Evolutionary conservation across 2,329 filamentous ascomycete genomes (phyloP).

Genomic region (Penicillium sp.): DNA sequence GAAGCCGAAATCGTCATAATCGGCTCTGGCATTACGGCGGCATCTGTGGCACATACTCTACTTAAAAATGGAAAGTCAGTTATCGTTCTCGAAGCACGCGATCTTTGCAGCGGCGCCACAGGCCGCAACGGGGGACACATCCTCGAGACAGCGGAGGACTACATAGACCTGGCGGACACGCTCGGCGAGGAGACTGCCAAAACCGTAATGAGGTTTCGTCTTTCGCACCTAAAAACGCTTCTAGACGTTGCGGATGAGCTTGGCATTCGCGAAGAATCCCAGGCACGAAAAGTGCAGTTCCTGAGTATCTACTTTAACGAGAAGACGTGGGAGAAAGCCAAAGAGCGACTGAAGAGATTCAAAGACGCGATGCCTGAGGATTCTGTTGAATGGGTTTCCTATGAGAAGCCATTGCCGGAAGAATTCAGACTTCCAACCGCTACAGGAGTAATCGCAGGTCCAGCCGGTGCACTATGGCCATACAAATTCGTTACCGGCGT

Average conservation of each 20-base stretch:
- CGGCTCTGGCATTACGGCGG: constrained; percentile 28
- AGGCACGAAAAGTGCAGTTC: constrained; percentile 24
- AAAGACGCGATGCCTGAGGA: constrained; percentile 26
- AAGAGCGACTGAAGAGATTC: constrained; percentile 20
- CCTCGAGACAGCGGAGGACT: constrained; percentile 9
- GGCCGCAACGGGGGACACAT: constrained; percentile 28
- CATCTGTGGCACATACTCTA: constrained; percentile 23
- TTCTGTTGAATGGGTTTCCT: constrained; percentile 22
- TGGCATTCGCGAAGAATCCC: constrained; percentile 14
- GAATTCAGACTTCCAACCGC: constrained; percentile 22
- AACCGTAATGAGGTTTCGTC: not conserved
- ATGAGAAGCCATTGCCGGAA: constrained; percentile 19
- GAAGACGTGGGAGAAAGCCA: constrained; percentile 19
- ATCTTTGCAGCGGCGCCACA: constrained; percentile 29
- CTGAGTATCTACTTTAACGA: constrained; percentile 26
- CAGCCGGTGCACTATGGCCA: constrained; percentile 30
- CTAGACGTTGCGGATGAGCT: constrained; percentile 8
- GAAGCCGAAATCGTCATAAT: constrained; percentile 24
- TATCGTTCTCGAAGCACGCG: constrained; percentile 29
- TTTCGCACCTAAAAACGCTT: not conserved
- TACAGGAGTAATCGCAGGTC: constrained; percentile 23
- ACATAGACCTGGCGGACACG: not conserved
- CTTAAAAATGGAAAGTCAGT: constrained; percentile 5
- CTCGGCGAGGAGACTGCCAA: not conserved
- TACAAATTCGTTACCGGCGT: constrained; percentile 29